Evolutionary conservation across 176 grass and related monocot genomes (phyloP).

Genomic region (Pontederia crassipes): DNA sequence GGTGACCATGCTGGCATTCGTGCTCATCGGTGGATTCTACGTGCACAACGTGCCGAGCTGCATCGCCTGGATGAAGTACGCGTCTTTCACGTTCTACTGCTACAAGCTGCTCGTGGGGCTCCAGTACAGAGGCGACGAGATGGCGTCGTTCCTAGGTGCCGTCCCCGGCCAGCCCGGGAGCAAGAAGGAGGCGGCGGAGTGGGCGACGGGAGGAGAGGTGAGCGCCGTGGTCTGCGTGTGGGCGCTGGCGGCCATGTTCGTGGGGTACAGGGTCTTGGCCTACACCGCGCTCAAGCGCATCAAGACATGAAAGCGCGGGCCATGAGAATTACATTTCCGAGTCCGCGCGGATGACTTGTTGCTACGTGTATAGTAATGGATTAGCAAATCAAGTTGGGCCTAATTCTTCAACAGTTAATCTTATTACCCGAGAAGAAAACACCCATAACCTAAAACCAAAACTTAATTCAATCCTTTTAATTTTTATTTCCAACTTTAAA

Average conservation of each 20-base stretch:
- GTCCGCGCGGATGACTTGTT: neutral
- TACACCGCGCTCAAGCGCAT: conserved; percentile 59
- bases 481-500: too few species aligned
- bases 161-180: conserved; percentile 10
- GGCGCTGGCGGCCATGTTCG: conserved; percentile 59
- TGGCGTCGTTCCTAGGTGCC: neutral
- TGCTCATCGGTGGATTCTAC: conserved; percentile 89
- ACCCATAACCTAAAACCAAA: too few species aligned
- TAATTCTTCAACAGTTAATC: too few species aligned
- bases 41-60: conserved; percentile 61
- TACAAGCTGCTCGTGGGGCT: conserved; percentile 68
- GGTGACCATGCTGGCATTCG: conserved; percentile 74
- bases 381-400: too few species aligned
- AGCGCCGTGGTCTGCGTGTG: conserved; percentile 14
- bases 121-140: conserved; percentile 44
- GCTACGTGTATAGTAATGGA: too few species aligned
- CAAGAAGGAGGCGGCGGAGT: neutral
- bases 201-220: conserved; percentile 17
- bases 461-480: too few species aligned
- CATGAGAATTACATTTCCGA: too few species aligned
- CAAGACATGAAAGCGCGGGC: conserved; percentile 2
- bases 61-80: conserved; percentile 87
- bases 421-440: too few species aligned
- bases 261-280: conserved; percentile 57
- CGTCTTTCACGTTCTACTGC: conserved; percentile 91